A percentile compares a stretch with the other conserved stretches of the same genome.
These are phyloP conservation scores for Boletus rufocinnamomeus DNA, from an alignment of 768 basidiomycete species.

Conservation along the genomic window DNA sequence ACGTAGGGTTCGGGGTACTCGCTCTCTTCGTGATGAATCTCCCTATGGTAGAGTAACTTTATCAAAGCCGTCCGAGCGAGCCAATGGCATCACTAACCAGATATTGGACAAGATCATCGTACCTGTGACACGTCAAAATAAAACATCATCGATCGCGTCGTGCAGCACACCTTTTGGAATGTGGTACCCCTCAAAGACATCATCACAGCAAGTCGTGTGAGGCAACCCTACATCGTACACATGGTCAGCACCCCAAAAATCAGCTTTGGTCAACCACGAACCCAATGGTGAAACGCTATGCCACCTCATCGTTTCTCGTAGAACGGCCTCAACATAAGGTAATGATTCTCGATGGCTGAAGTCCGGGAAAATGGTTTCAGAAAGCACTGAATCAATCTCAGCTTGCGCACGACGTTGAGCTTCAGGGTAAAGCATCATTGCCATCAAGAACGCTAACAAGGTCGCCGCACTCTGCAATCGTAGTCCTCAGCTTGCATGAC, in stretches of 20 bases:
- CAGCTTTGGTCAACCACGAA: slow-evolving; percentile 5
- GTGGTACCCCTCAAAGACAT: slow-evolving; percentile 45
- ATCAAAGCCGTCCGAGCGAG: not conserved
- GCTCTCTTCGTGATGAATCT: slow-evolving; percentile 34
- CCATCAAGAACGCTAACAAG: slow-evolving; percentile 28
- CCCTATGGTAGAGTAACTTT: slow-evolving; percentile 16
- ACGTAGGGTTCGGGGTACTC: slow-evolving; percentile 28
- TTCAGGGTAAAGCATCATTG: slow-evolving; percentile 35
- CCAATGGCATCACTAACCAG: slow-evolving; percentile 23
- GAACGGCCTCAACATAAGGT: slow-evolving; percentile 33
- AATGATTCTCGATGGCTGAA: slow-evolving; percentile 28
- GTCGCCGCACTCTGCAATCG: slow-evolving; percentile 26
- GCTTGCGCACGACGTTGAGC: slow-evolving; percentile 32
- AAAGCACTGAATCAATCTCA: slow-evolving; percentile 31
- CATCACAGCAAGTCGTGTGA: slow-evolving; percentile 38
- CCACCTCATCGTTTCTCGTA: slow-evolving; percentile 38
- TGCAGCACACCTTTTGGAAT: slow-evolving; percentile 38
- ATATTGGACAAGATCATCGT: slow-evolving; percentile 32
- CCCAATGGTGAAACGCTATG: slow-evolving; percentile 34
- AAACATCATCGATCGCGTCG: not conserved
- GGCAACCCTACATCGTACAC: slow-evolving; percentile 25
- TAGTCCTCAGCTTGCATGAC: not conserved
- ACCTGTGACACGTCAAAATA: slow-evolving; percentile 17
- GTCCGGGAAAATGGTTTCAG: slow-evolving; percentile 21
- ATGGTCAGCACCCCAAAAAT: slow-evolving; percentile 9